Conservation (phyloP, 768 basidiomycete species). For the Kwoniella dendrophila region DNA sequence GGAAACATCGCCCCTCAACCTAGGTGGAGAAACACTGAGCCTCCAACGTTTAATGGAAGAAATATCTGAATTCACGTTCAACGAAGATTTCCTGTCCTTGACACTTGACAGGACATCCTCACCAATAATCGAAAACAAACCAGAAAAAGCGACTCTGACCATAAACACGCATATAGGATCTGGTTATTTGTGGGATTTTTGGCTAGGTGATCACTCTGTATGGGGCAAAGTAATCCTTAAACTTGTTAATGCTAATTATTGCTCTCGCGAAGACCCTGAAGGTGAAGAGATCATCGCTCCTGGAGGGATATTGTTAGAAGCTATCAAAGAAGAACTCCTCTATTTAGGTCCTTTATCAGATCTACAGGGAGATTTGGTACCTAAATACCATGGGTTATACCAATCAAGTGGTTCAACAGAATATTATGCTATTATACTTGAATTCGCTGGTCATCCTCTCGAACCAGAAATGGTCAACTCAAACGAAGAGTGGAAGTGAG, state of each 20-base stretch:
- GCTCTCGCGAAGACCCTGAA: background rate
- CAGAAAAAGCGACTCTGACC: background rate
- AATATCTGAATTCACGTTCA: too few relatives aligned
- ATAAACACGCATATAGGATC: background rate
- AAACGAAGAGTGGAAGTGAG: background rate
- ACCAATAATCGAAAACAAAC: too few relatives aligned
- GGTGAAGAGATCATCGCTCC: background rate
- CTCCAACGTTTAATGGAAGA: too few relatives aligned
- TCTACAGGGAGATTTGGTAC: background rate
- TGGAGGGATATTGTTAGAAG: background rate
- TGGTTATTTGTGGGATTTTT: constrained; percentile 7
- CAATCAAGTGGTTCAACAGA: background rate
- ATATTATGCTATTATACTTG: background rate
- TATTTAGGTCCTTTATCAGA: background rate
- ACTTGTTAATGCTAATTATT: background rate
- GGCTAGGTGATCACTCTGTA: background rate
- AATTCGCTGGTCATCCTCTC: background rate
- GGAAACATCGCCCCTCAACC: too few relatives aligned
- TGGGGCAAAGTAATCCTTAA: background rate
- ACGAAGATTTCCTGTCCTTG: too few relatives aligned
- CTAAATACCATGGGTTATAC: background rate
- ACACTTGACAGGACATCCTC: background rate
- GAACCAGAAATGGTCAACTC: background rate
- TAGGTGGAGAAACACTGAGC: too few relatives aligned
- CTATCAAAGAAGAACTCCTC: background rate